Evolutionary conservation across 2,329 filamentous ascomycete genomes (phyloP), one percentile per base, ranked within the genome.

Genomic region (Incumbomyces delicatus): DNA sequence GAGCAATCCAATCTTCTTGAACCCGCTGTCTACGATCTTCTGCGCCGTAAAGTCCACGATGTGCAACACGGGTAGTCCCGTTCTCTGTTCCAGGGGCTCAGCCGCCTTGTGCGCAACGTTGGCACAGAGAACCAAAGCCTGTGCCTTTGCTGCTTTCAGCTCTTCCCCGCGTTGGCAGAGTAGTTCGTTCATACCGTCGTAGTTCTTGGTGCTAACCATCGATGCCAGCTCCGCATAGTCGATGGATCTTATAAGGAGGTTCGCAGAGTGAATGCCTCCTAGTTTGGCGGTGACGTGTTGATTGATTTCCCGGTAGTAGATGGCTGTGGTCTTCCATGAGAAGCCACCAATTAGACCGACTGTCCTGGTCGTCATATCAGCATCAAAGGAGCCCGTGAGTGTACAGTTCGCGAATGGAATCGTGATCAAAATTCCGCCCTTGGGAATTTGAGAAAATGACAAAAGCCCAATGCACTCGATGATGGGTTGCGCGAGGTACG

Each of bases 271-370:
- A 2, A 50, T 29, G 18, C 50, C 50, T 10, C 50, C 50, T 4
- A 47, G 41, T 13, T 31, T 32, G 2, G 36, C n/a, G 16, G 53
- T 59, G 22, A 48, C 37, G n/a, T 44, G 34, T 18, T 44, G 10
- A 44, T 48, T 49, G 31, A 52, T 48, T 12, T 38, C 13, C 4
- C 39, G 13, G 50, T 52, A 52, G 35, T 52, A 52, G 3, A 50
- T 13, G 31, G 46, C 17, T 10, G 47, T 50, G 22, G 38, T 44
- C 12, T 47, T 31, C 41, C 44, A 47, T 11, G 47, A 47, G 20
- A 52, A 38, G 32, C 50, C 50, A 3, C 50, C 50, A 30, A 52
- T 46, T n/a, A 52, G 41, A 29, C 50, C 50, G 38, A 47, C 40
- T 6, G 29, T 20, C 7, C 20, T 22, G 10, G 37, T 18, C 17